Conservation (phyloP, 352 stramenopile species). For the Globisporangium yorkense region DNA sequence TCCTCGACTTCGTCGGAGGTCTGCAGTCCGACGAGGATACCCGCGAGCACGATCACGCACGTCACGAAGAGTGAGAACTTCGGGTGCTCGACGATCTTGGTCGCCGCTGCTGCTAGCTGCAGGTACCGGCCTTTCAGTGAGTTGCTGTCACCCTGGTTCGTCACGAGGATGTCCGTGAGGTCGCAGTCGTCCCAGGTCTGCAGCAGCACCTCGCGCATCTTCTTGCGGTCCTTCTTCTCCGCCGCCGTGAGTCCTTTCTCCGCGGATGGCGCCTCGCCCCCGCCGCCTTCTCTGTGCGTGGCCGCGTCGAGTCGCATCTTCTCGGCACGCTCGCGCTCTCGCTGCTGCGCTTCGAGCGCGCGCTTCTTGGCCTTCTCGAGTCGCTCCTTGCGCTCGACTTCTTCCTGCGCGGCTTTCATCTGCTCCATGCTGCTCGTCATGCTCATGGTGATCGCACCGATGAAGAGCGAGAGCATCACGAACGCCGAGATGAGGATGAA, state of each 20-base stretch:
- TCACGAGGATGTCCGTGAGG: slow-evolving; percentile 50
- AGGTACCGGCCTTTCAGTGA: slow-evolving; percentile 51
- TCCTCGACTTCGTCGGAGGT: slow-evolving; percentile 49
- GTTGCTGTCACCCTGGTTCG: slow-evolving; percentile 38
- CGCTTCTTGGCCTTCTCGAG: slow-evolving; percentile 55
- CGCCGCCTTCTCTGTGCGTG: background rate
- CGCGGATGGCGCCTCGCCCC: background rate
- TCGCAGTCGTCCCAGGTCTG: slow-evolving; percentile 76
- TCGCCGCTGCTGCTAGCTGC: slow-evolving; percentile 25
- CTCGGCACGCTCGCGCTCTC: slow-evolving; percentile 35
- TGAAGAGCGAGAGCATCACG: slow-evolving; percentile 88
- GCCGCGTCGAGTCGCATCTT: slow-evolving; percentile 23
- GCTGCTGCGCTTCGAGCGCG: slow-evolving; percentile 36
- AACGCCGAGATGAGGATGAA: slow-evolving; percentile 86
- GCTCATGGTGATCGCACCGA: slow-evolving; percentile 88
- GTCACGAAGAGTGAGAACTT: slow-evolving; percentile 73
- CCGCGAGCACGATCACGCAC: slow-evolving; percentile 64
- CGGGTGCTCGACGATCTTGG: slow-evolving; percentile 51
- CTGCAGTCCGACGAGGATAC: slow-evolving; percentile 73
- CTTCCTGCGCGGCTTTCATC: slow-evolving; percentile 76
- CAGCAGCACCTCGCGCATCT: slow-evolving; percentile 70
- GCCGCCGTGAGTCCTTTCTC: slow-evolving; percentile 46
- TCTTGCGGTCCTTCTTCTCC: slow-evolving; percentile 55
- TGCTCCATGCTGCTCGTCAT: slow-evolving; percentile 88
- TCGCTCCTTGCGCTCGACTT: slow-evolving; percentile 50